Evolutionary conservation across 345 rosid species (phyloP).

Genomic region (Geranium rotundifolium): DNA sequence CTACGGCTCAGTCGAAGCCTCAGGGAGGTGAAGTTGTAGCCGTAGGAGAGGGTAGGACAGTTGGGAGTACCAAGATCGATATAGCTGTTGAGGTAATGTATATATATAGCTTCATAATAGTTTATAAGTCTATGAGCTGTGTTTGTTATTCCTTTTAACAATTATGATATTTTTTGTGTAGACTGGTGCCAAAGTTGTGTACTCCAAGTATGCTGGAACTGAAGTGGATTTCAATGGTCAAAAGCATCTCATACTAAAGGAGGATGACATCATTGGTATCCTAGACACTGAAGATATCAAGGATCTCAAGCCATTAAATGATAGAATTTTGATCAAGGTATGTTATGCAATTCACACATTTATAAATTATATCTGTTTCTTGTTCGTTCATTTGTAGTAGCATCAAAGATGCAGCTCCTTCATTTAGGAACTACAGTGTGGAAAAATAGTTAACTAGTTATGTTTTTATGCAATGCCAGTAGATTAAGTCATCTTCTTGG

Average conservation of each 20-base stretch:
- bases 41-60: constrained; percentile 72
- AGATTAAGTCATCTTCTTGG: no score
- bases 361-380: not conserved
- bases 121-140: not conserved
- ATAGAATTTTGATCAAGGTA: constrained; percentile 82
- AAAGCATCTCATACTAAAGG: constrained; percentile 77
- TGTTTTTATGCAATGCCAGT: no score
- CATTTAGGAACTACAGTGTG: no score
- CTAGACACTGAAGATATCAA: constrained; percentile 85
- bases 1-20: constrained; percentile 73
- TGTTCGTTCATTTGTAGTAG: no score
- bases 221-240: constrained; percentile 71
- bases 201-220: constrained; percentile 93
- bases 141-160: not conserved
- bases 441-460: no score
- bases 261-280: constrained; percentile 84
- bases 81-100: constrained; percentile 36
- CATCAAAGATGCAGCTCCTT: no score
- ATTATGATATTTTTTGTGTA: constrained; percentile 6
- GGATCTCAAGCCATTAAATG: constrained; percentile 89
- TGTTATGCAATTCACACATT: not conserved
- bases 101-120: not conserved
- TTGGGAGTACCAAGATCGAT: constrained; percentile 51
- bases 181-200: constrained; percentile 71
- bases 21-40: constrained; percentile 93